These are phyloP conservation scores for Kockiozyma suomiensis DNA, from an alignment of 805 yeast genomes.

Conservation along the genomic window DNA sequence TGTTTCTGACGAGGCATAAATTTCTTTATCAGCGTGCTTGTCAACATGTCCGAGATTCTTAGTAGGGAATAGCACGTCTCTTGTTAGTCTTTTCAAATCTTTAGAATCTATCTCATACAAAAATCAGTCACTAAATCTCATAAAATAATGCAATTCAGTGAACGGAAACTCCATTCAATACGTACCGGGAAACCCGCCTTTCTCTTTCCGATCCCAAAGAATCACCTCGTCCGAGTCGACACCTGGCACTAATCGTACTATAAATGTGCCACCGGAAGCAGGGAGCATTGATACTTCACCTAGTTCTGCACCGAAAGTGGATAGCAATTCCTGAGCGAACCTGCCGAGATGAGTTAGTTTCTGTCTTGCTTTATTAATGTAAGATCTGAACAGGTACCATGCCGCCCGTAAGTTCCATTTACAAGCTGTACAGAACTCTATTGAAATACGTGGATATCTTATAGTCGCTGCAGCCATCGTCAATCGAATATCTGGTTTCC, in stretches of 20 bases:
- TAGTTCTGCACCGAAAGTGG: constrained; percentile 65
- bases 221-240: constrained; percentile 42
- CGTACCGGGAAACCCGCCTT: constrained; percentile 72
- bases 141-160: too few relatives aligned
- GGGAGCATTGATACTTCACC: constrained; percentile 60
- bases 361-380: not conserved
- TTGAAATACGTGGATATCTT: constrained; percentile 62
- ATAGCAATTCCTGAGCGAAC: constrained; percentile 68
- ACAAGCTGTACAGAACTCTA: constrained; percentile 78
- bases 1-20: not conserved
- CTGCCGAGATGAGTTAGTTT: constrained; percentile 3
- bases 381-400: constrained; percentile 55
- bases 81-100: constrained; percentile 65
- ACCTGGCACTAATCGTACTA: constrained; percentile 53
- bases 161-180: too few relatives aligned
- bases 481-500: not conserved
- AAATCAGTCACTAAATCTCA: too few relatives aligned
- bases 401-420: constrained; percentile 87
- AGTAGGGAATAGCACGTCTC: constrained; percentile 61
- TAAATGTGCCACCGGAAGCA: constrained; percentile 58
- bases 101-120: constrained; percentile 59
- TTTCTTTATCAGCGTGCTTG: constrained; percentile 26
- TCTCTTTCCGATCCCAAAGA: constrained; percentile 62
- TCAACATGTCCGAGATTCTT: constrained; percentile 68
- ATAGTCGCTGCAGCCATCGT: constrained; percentile 9